A percentile compares a stretch with the other conserved stretches of the same genome.
These are phyloP conservation scores for Nemania bipapillata DNA, from an alignment of 2,329 filamentous ascomycete genomes.

Conservation along the genomic window DNA sequence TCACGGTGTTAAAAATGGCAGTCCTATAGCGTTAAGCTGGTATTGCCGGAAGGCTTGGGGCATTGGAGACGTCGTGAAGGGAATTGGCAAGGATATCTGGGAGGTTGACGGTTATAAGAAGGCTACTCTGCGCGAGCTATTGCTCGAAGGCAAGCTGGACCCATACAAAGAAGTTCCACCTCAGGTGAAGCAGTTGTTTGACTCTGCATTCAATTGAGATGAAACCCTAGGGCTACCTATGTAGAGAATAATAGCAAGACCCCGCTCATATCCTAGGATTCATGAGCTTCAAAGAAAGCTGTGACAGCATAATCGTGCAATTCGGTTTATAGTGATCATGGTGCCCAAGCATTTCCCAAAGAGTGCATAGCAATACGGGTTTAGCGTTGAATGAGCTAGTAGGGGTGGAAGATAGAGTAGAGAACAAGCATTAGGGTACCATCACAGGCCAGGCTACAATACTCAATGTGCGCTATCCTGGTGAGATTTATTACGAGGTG, in stretches of 20 bases:
- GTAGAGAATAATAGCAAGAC: not conserved
- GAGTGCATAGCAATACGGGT: too few relatives aligned
- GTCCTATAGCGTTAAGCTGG: slow-evolving; percentile 43
- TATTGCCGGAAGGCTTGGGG: slow-evolving; percentile 49
- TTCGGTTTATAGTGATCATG: too few relatives aligned
- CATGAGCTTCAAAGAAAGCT: too few relatives aligned
- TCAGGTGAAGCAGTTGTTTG: slow-evolving; percentile 33
- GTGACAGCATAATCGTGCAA: too few relatives aligned
- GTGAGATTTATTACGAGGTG: too few relatives aligned
- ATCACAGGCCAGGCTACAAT: too few relatives aligned
- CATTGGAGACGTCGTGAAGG: slow-evolving; percentile 35
- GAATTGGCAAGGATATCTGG: slow-evolving; percentile 45
- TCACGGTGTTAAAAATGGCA: slow-evolving; percentile 34
- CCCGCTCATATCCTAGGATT: too few relatives aligned
- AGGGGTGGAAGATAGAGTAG: too few relatives aligned
- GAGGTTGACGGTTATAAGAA: slow-evolving; percentile 45
- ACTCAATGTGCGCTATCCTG: too few relatives aligned
- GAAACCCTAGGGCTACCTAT: not conserved
- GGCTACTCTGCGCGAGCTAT: slow-evolving; percentile 38
- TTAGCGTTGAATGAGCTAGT: too few relatives aligned
- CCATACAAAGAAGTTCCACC: slow-evolving; percentile 44
- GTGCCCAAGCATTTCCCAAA: too few relatives aligned
- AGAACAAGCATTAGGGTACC: too few relatives aligned
- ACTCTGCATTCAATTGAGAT: slow-evolving; percentile 35
- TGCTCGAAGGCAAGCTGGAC: slow-evolving; percentile 41